phyloP scores from a whole-genome alignment of 2,329 filamentous ascomycete species.

The Epichloe festucae region DNA sequence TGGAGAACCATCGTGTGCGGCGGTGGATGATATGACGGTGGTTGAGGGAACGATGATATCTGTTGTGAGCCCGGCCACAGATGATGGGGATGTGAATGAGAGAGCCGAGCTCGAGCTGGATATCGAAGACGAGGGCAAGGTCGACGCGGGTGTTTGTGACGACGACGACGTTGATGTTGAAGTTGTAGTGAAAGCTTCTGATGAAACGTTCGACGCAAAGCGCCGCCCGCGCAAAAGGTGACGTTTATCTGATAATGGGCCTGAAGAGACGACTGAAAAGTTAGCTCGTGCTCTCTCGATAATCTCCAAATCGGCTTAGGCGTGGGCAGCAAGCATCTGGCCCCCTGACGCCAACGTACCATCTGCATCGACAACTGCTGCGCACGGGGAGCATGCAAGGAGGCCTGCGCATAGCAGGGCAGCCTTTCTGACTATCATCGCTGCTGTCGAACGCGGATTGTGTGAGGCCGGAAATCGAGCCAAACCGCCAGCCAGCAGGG shows the following conservation, averaged over 20 bases:
- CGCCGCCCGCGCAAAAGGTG: not conserved
- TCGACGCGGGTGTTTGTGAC: not conserved
- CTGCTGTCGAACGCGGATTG: not conserved
- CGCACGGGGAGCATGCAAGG: conserved; percentile 6
- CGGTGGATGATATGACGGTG: no score
- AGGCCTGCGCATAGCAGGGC: conserved; percentile 9
- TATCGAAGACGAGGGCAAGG: not conserved
- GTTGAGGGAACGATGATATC: not conserved
- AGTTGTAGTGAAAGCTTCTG: not conserved
- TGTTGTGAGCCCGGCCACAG: not conserved
- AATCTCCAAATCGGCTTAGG: not conserved
- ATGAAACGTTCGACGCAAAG: not conserved
- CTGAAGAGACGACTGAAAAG: not conserved
- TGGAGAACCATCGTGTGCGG: not conserved
- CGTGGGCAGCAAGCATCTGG: not conserved
- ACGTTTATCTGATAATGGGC: not conserved
- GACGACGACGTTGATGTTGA: not conserved
- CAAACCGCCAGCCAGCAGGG: not conserved
- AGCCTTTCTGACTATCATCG: conserved; percentile 9
- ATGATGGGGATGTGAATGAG: not conserved
- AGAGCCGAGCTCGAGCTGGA: not conserved
- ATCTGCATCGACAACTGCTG: conserved; percentile 9
- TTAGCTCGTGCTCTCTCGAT: not conserved
- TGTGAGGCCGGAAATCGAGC: not conserved
- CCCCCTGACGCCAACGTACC: conserved; percentile 1